These are phyloP conservation scores for Drosera capensis DNA, from an alignment of 148 eudicot species.

Conservation along the genomic window DNA sequence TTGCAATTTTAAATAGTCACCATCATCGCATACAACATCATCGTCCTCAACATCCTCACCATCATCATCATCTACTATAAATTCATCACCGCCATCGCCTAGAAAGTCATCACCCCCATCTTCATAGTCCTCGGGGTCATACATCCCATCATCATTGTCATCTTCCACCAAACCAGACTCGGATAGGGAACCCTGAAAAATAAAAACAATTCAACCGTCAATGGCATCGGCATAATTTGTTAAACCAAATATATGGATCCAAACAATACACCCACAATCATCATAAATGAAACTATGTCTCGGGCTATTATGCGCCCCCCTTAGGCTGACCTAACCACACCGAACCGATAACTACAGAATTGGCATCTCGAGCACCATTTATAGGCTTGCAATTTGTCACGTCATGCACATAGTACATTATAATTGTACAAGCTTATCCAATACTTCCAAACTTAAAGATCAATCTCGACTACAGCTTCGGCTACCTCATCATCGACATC, in stretches of 20 bases:
- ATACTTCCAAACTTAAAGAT: no score
- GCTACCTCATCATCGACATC: no score
- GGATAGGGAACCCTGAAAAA: not conserved
- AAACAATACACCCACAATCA: no score
- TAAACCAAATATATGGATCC: no score
- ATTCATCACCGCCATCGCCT: constrained; percentile 19
- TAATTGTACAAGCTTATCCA: no score
- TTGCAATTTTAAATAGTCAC: constrained; percentile 44
- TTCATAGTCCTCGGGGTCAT: no score
- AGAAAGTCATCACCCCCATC: constrained; percentile 27
- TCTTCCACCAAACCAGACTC: constrained; percentile 5
- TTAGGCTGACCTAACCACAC: not conserved
- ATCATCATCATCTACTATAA: constrained; percentile 18
- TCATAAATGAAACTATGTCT: no score
- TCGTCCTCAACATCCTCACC: constrained; percentile 23
- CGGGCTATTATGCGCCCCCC: no score
- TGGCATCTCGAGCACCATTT: not conserved
- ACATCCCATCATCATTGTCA: constrained; percentile 19
- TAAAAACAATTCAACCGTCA: no score
- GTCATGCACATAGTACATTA: not conserved
- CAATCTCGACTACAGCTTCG: no score
- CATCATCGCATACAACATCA: constrained; percentile 21
- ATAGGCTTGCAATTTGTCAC: not conserved
- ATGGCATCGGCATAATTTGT: no score
- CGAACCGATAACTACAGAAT: not conserved